Conservation (phyloP, 2,329 filamentous ascomycete species). For the Magnaporthiopsis poae region DNA sequence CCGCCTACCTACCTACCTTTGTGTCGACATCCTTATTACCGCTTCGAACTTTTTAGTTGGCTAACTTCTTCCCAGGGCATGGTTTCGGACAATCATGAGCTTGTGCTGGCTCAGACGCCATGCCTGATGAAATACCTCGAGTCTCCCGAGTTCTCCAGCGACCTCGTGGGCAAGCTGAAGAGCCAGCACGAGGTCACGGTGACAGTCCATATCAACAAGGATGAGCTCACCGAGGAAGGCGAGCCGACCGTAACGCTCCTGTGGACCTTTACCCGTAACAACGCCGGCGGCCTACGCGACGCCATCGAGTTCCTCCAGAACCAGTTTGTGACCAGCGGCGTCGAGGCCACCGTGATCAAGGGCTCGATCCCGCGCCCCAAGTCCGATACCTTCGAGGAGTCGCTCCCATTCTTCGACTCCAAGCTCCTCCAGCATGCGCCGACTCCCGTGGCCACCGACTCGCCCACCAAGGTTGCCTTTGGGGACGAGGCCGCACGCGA, state of each 20-base stretch:
- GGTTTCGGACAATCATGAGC: constrained; percentile 91
- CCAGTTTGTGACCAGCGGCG: constrained; percentile 73
- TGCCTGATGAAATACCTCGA: constrained; percentile 73
- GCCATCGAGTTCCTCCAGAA: constrained; percentile 89
- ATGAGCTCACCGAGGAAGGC: constrained; percentile 48
- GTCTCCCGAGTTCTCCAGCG: constrained; percentile 68
- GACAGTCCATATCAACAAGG: constrained; percentile 56
- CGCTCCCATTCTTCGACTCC: constrained; percentile 90
- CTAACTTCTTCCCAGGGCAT: constrained; percentile 57
- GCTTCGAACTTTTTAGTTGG: constrained; percentile 7
- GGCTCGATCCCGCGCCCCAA: constrained; percentile 96
- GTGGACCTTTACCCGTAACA: constrained; percentile 89
- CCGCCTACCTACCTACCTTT: too few relatives aligned
- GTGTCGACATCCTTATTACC: background rate
- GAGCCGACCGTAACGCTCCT: constrained; percentile 52
- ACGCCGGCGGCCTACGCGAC: constrained; percentile 87
- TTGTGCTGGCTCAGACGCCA: constrained; percentile 67
- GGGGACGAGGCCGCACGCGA: constrained; percentile 71
- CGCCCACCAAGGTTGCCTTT: constrained; percentile 77
- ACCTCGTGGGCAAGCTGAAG: constrained; percentile 75
- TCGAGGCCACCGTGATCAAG: constrained; percentile 80
- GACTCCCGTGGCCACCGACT: constrained; percentile 64
- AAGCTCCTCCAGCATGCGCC: constrained; percentile 92
- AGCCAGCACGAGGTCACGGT: constrained; percentile 86
- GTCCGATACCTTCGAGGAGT: constrained; percentile 96